Conservation (phyloP, 2,329 filamentous ascomycete species). For the Exserohilum turcica region DNA sequence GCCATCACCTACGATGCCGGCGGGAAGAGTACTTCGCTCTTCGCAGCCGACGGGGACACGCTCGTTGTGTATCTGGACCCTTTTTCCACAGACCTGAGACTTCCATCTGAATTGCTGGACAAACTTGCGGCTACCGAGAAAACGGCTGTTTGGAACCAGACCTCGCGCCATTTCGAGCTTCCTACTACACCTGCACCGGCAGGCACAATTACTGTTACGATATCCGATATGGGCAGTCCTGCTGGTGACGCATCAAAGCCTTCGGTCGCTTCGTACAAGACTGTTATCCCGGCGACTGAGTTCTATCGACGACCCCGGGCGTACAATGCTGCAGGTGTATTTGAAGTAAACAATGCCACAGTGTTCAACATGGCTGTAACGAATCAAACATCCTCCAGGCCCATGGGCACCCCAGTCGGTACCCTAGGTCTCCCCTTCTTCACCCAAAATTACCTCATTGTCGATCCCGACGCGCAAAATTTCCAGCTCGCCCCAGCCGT, state of each 20-base stretch:
- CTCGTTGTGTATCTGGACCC: slow-evolving; percentile 21
- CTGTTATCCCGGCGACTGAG: slow-evolving; percentile 23
- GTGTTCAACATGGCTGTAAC: slow-evolving; percentile 26
- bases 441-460: slow-evolving; percentile 27
- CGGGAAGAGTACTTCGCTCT: slow-evolving; percentile 19
- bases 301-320: slow-evolving; percentile 20
- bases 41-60: slow-evolving; percentile 14
- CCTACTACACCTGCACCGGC: slow-evolving; percentile 17
- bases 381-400: slow-evolving; percentile 15
- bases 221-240: slow-evolving; percentile 19
- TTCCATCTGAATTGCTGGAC: slow-evolving; percentile 19
- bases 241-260: slow-evolving; percentile 21
- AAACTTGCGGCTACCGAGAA: slow-evolving; percentile 20
- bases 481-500: slow-evolving; percentile 25
- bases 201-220: slow-evolving; percentile 23
- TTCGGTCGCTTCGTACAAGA: slow-evolving; percentile 22
- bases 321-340: slow-evolving; percentile 18
- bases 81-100: slow-evolving; percentile 17
- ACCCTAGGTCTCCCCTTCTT: slow-evolving; percentile 24
- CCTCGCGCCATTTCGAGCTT: slow-evolving; percentile 20
- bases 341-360: slow-evolving; percentile 23
- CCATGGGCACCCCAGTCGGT: slow-evolving; percentile 15
- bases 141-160: slow-evolving; percentile 23
- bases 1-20: slow-evolving; percentile 25
- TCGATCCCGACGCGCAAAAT: slow-evolving; percentile 23